phyloP scores from a whole-genome alignment of 805 yeast genomes.

The Crinitomyces ghanaensis region DNA sequence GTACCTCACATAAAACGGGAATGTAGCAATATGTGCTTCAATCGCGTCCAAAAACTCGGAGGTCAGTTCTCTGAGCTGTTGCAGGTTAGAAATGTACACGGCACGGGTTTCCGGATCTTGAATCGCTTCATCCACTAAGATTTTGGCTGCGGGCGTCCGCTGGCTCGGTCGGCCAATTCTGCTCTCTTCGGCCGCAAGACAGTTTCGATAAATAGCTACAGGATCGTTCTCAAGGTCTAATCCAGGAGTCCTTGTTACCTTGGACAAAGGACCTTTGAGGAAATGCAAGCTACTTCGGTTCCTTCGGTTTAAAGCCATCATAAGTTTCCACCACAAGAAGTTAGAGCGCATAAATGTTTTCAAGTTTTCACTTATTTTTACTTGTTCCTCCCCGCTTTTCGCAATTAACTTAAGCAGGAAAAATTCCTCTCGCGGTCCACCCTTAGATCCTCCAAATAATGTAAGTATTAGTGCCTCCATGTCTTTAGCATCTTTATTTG shows the following conservation, averaged over 20 bases:
- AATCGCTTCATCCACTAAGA: slow-evolving; percentile 58
- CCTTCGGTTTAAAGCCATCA: slow-evolving; percentile 29
- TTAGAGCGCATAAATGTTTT: slow-evolving; percentile 19
- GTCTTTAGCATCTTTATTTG: slow-evolving; percentile 26
- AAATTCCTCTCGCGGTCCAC: slow-evolving; percentile 61
- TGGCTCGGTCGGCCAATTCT: slow-evolving; percentile 25
- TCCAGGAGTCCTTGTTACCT: slow-evolving; percentile 17
- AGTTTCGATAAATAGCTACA: slow-evolving; percentile 24
- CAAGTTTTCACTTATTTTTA: slow-evolving; percentile 11
- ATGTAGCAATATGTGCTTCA: slow-evolving; percentile 29
- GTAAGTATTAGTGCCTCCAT: slow-evolving; percentile 24
- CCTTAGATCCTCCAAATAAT: slow-evolving; percentile 27
- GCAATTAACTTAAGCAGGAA: slow-evolving; percentile 50
- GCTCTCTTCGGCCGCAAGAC: slow-evolving; percentile 24
- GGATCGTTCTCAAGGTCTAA: slow-evolving; percentile 78
- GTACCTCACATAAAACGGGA: slow-evolving; percentile 49
- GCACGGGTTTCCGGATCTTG: slow-evolving; percentile 64
- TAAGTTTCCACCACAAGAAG: slow-evolving; percentile 34
- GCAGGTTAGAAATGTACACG: slow-evolving; percentile 62
- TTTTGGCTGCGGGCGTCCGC: slow-evolving; percentile 29
- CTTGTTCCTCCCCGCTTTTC: slow-evolving; percentile 20
- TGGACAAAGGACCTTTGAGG: slow-evolving; percentile 29
- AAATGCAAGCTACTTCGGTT: slow-evolving; percentile 25
- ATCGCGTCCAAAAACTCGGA: slow-evolving; percentile 48
- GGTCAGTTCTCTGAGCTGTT: slow-evolving; percentile 58